Conservation (phyloP, 1,284 basidiomycete species). For the Apiotrichum laibachii region DNA sequence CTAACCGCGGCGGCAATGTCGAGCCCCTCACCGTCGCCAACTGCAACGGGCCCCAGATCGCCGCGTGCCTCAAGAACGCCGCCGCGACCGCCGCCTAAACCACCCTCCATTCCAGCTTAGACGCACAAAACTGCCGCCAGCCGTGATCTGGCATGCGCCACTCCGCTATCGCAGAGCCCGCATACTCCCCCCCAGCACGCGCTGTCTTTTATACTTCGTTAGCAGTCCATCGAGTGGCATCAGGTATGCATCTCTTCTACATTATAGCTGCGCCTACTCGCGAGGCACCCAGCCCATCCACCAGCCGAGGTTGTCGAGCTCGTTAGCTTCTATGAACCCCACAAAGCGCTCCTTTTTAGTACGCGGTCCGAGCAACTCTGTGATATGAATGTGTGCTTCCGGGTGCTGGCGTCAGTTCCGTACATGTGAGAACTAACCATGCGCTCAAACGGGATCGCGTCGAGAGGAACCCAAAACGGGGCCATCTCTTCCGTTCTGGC, state of each 20-base stretch:
- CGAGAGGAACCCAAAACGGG: not conserved
- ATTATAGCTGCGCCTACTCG: not conserved
- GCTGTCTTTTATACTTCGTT: no score
- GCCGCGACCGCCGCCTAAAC: not conserved
- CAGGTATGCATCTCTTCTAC: no score
- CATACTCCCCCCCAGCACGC: no score
- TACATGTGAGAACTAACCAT: not conserved
- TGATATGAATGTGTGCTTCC: not conserved
- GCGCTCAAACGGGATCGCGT: not conserved
- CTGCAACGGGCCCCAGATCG: constrained; percentile 20
- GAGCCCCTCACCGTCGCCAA: constrained; percentile 23
- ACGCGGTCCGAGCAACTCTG: not conserved
- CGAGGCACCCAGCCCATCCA: constrained; percentile 5
- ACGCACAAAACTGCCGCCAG: no score
- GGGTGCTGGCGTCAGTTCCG: not conserved
- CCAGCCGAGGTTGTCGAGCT: not conserved
- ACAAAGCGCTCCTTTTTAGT: not conserved
- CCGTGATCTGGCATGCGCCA: no score
- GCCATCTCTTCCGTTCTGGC: constrained; percentile 6
- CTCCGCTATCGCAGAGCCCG: no score
- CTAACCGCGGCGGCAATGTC: constrained; percentile 27
- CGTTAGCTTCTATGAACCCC: not conserved
- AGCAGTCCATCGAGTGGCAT: no score
- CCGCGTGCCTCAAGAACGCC: constrained; percentile 1
- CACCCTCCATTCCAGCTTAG: not conserved